Percentiles rank a stretch among this genome's conserved stretches.
These are phyloP conservation scores for Penicillium concentricum DNA, from an alignment of 2,329 filamentous ascomycete species.

Conservation along the genomic window DNA sequence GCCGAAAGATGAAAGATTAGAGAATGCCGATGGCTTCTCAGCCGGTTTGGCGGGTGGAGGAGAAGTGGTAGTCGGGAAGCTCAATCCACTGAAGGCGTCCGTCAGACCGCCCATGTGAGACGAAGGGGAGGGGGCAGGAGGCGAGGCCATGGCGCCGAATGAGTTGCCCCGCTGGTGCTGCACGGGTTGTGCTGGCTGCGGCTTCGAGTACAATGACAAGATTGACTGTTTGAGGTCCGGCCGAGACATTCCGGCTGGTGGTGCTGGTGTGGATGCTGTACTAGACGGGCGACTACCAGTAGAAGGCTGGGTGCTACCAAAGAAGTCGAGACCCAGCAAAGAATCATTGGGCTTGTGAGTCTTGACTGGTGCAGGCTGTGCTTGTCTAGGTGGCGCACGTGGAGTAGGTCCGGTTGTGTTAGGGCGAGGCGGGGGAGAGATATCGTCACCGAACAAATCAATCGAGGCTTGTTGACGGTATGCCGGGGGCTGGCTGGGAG, in stretches of 20 bases:
- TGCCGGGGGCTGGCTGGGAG: constrained; percentile 47
- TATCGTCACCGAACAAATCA: constrained; percentile 80
- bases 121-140: constrained; percentile 31
- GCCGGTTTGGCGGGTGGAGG: constrained; percentile 35
- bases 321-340: constrained; percentile 86
- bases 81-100: constrained; percentile 75
- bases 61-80: constrained; percentile 55
- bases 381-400: constrained; percentile 65
- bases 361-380: constrained; percentile 53
- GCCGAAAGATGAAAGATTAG: constrained; percentile 58
- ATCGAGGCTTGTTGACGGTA: constrained; percentile 52
- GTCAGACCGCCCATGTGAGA: constrained; percentile 63
- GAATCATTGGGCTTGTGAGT: constrained; percentile 77
- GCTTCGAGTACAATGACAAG: constrained; percentile 85
- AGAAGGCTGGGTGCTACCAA: constrained; percentile 68
- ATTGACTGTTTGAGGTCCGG: constrained; percentile 98
- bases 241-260: constrained; percentile 66
- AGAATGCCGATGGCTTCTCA: constrained; percentile 63
- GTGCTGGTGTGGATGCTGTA: constrained; percentile 63
- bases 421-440: constrained; percentile 64
- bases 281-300: constrained; percentile 77
- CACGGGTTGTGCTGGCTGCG: constrained; percentile 55
- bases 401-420: constrained; percentile 69
- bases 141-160: constrained; percentile 67
- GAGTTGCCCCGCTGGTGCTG: constrained; percentile 61